These are phyloP conservation scores for Moniliella sp. DNA, from an alignment of 1,284 basidiomycete species.

Conservation along the genomic window DNA sequence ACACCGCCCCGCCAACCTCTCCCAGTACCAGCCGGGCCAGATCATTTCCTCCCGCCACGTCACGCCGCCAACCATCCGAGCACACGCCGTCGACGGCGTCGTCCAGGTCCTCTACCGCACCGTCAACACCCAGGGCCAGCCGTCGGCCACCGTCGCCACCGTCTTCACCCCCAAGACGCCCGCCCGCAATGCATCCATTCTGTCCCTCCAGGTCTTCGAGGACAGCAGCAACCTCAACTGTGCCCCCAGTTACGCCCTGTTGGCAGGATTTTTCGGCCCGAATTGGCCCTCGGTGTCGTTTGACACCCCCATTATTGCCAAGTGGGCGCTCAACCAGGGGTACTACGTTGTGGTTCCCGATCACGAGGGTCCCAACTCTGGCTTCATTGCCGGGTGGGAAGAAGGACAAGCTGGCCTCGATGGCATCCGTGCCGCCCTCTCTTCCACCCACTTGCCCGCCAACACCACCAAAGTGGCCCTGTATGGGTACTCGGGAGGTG, in stretches of 20 bases:
- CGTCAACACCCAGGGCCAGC: constrained; percentile 7
- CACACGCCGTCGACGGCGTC: constrained; percentile 3
- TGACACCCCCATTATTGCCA: no score
- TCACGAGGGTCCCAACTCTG: constrained; percentile 16
- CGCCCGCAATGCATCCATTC: background rate
- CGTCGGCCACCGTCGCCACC: constrained; percentile 11
- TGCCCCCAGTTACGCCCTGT: background rate
- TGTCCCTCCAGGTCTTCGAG: constrained; percentile 1
- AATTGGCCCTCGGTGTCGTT: background rate
- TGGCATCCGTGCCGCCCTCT: constrained; percentile 10
- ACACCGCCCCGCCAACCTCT: constrained; percentile 6
- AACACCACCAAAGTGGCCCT: constrained; percentile 8
- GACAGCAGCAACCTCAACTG: constrained; percentile 1
- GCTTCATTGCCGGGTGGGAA: constrained; percentile 17
- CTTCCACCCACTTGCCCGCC: background rate
- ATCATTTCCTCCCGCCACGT: constrained; percentile 11
- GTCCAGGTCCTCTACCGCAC: constrained; percentile 18
- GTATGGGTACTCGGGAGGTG: constrained; percentile 28
- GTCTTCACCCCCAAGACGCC: constrained; percentile 7
- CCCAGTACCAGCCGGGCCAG: constrained; percentile 5
- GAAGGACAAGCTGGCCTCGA: constrained; percentile 17
- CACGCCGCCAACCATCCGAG: background rate
- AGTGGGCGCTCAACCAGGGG: constrained; percentile 1
- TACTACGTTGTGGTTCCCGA: constrained; percentile 11
- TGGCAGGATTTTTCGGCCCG: background rate